Base-by-base conservation (phyloP, 1,284 basidiomycete genomes). In the Ganoderma multipileum region DNA sequence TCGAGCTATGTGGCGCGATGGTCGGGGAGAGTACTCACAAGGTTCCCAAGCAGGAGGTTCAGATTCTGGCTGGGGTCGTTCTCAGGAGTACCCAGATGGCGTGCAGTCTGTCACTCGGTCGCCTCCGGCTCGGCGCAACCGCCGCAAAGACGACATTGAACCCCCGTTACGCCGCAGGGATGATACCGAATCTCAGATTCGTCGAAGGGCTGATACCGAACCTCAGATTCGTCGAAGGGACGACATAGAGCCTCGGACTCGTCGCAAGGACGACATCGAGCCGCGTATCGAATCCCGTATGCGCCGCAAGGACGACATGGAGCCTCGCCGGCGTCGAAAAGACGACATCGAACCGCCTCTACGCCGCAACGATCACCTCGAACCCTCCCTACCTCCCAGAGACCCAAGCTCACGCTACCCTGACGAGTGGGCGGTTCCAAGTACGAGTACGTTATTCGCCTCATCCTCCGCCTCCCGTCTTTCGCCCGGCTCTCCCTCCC, bases 391-490 rank as follows among this genome's bases (percentile, higher is more conserved):
- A 38, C 58, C 36, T 60, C 58, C 58, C n/a, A 26, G 36, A 26
- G 36, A 38, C 14, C 36, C 38, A 39, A 60, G 33, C n/a, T 39
- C 38, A 18, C 58, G 63, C 72, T 66, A 41, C 61, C 69, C 30
- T 68, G 68, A 64, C 63, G 67, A 59, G 38, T 64, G 50, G 52
- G 36, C 50, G 38, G 52, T 52, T n/a, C 44, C 44, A n/a, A 62
- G 42, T 85, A 80, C 84, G 81, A 91, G 91, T 92, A 92, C 90
- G 90, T 92, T 92, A 82, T 91, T 87, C 82, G 83, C 88, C 85
- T 90, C 86, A 81, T 87, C 77, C 82, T 83, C 81, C 79, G 80
- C 81, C 81, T 78, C 78, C 80, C 79, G 78, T 80, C 76, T 77
- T 76, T 75, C 78, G 80, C 82, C 79, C 75, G 74, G 73, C 76